A percentile compares a stretch with the other conserved stretches of the same genome.
These are phyloP conservation scores for Heliosperma pusillum DNA, from an alignment of 148 eudicot species.

Conservation along the genomic window DNA sequence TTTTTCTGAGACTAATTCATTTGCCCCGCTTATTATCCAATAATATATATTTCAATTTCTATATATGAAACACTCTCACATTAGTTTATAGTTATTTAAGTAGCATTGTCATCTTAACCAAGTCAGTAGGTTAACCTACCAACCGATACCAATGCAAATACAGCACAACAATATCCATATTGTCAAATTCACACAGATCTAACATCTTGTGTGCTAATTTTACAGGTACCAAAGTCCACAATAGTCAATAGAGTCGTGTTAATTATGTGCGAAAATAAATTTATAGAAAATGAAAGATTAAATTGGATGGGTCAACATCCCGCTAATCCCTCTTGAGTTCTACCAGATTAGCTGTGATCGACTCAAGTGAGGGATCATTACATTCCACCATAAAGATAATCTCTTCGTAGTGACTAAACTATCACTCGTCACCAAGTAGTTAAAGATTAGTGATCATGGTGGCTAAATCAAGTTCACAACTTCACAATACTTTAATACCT, in stretches of 20 bases:
- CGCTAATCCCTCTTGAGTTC: neutral
- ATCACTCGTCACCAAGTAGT: neutral
- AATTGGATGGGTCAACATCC: slow-evolving; percentile 2
- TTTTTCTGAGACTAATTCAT: too few relatives aligned
- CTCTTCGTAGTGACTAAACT: slow-evolving; percentile 8
- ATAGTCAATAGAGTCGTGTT: neutral
- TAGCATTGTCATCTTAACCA: too few relatives aligned
- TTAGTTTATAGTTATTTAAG: too few relatives aligned
- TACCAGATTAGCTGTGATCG: neutral
- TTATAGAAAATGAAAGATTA: neutral
- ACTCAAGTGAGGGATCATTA: neutral
- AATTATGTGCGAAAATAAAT: too few relatives aligned
- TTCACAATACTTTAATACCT: slow-evolving; percentile 10
- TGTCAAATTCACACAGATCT: slow-evolving; percentile 11
- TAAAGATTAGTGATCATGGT: slow-evolving; percentile 2
- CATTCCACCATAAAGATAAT: neutral
- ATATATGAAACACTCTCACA: too few relatives aligned
- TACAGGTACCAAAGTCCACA: neutral
- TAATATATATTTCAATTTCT: too few relatives aligned
- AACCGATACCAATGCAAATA: neutral
- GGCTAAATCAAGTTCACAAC: slow-evolving; percentile 16
- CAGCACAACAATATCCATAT: neutral
- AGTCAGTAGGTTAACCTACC: too few relatives aligned
- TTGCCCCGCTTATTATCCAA: too few relatives aligned
- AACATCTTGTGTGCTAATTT: neutral